Evolutionary conservation across 352 stramenopile species (phyloP).

Genomic region (Elongisporangium anandrum): DNA sequence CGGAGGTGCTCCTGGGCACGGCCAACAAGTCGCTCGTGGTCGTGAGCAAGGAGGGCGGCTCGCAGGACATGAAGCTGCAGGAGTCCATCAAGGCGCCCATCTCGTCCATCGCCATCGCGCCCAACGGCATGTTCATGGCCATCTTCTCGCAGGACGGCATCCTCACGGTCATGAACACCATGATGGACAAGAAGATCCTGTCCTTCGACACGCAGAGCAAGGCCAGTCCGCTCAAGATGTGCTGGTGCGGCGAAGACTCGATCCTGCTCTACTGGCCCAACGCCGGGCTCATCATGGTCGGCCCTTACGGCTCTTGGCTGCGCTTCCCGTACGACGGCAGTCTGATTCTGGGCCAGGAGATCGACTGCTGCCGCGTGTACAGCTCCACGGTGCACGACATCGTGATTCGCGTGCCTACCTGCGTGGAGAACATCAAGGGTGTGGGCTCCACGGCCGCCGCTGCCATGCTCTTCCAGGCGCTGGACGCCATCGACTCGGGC

Average conservation of each 20-base stretch:
- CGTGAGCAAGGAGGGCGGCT: constrained; percentile 63
- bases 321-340: constrained; percentile 79
- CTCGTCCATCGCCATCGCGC: constrained; percentile 90
- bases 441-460: constrained; percentile 84
- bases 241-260: constrained; percentile 89
- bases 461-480: constrained; percentile 88
- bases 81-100: constrained; percentile 85
- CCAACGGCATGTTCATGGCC: constrained; percentile 95
- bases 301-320: constrained; percentile 82
- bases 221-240: constrained; percentile 65
- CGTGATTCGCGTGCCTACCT: constrained; percentile 79
- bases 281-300: constrained; percentile 79
- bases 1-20: constrained; percentile 92
- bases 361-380: constrained; percentile 75
- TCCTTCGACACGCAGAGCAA: constrained; percentile 87
- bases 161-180: constrained; percentile 94
- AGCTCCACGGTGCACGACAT: constrained; percentile 74
- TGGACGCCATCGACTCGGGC: constrained; percentile 86
- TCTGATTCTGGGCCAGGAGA: constrained; percentile 63
- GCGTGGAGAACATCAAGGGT: constrained; percentile 83
- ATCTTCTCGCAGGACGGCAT: constrained; percentile 92
- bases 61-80: constrained; percentile 81
- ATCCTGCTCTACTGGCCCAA: constrained; percentile 87
- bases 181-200: constrained; percentile 93
- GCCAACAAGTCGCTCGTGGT: constrained; percentile 88